These are phyloP conservation scores for Skeletonema tropicum DNA, from an alignment of 108 stramenopile genomes.

Conservation along the genomic window DNA sequence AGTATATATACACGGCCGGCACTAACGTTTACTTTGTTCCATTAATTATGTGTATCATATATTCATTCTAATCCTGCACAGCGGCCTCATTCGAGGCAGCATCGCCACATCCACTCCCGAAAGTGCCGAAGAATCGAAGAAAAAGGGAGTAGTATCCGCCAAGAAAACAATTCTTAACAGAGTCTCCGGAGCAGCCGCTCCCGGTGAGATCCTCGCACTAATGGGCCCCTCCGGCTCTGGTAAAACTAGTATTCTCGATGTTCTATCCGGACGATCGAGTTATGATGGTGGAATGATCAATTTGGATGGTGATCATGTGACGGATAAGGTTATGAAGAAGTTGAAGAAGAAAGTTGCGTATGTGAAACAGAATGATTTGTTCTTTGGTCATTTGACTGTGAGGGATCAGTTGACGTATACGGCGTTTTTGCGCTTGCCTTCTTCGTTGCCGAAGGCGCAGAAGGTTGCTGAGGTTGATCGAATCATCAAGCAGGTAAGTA, in stretches of 20 bases:
- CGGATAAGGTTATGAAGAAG: slow-evolving; percentile 47
- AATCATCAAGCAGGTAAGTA: slow-evolving; percentile 53
- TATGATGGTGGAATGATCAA: slow-evolving; percentile 57
- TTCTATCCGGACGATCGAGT: slow-evolving; percentile 58
- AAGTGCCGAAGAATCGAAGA: neutral
- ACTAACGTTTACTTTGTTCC: too few relatives aligned
- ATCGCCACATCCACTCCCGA: slow-evolving; percentile 18
- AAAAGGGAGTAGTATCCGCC: slow-evolving; percentile 4
- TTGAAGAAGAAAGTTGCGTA: slow-evolving; percentile 75
- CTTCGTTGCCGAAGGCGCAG: slow-evolving; percentile 17
- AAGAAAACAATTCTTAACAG: slow-evolving; percentile 59
- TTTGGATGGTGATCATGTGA: slow-evolving; percentile 56
- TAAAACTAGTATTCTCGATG: slow-evolving; percentile 70
- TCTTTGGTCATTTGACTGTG: slow-evolving; percentile 79
- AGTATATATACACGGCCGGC: too few relatives aligned
- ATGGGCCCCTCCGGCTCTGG: slow-evolving; percentile 83
- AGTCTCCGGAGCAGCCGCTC: slow-evolving; percentile 69
- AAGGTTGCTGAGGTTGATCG: slow-evolving; percentile 67
- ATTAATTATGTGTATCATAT: too few relatives aligned
- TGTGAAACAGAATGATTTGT: slow-evolving; percentile 77
- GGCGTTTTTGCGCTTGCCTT: slow-evolving; percentile 67
- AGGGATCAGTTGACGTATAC: slow-evolving; percentile 77
- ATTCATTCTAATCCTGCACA: neutral
- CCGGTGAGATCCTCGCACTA: slow-evolving; percentile 66
- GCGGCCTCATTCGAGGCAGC: slow-evolving; percentile 22